Evolutionary conservation across 345 rosid genomes (phyloP).

Genomic region (Eucalyptus sp.): DNA sequence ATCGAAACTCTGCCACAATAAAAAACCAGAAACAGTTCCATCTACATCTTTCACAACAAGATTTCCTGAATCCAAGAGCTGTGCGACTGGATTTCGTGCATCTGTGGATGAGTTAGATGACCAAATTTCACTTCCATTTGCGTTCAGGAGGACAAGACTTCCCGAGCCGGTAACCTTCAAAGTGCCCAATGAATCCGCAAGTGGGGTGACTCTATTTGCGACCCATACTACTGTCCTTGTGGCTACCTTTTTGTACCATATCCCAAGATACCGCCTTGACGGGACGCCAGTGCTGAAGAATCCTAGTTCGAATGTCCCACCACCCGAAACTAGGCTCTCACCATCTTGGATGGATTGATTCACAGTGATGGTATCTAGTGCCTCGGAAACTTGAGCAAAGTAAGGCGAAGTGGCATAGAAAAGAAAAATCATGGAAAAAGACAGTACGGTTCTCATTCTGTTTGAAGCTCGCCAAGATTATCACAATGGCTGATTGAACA

Average conservation of each 20-base stretch:
- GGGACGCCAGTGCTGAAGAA: conserved; percentile 5
- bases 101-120: background rate
- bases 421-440: background rate
- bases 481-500: background rate
- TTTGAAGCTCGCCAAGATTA: background rate
- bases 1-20: conserved; percentile 58
- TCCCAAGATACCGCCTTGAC: conserved; percentile 8
- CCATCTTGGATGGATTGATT: conserved; percentile 9
- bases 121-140: background rate
- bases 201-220: background rate
- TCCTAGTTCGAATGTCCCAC: conserved; percentile 11
- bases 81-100: background rate
- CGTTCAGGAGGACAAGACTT: background rate
- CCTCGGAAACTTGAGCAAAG: background rate
- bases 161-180: background rate
- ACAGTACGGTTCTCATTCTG: background rate
- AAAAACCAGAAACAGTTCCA: background rate
- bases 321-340: conserved; percentile 1
- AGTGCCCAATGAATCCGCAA: background rate
- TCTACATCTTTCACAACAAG: conserved; percentile 14
- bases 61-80: conserved; percentile 14
- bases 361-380: background rate
- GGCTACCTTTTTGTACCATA: conserved; percentile 11
- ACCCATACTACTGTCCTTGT: conserved; percentile 5
- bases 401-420: background rate